Base-by-base conservation (phyloP, 345 rosid genomes). In the Lumnitzera littorea region DNA sequence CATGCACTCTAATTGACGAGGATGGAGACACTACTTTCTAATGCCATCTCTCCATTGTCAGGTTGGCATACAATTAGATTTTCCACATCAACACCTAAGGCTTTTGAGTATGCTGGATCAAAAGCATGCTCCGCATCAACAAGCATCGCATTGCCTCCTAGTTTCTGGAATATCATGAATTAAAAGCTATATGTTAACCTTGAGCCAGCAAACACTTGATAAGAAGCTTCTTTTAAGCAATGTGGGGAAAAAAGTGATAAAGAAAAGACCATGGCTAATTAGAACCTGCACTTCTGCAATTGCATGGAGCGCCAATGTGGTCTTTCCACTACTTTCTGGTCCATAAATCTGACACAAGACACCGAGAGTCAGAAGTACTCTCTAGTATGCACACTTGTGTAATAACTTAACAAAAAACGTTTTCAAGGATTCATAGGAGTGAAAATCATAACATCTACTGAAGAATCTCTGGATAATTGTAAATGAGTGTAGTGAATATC, bases 101-200 rank as follows among this genome's bases (percentile, higher is more conserved):
- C 87, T 79, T 86, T 91, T 56, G 98, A 91, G 76, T 91, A 91
- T 29, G 98, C 65, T 48, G 96, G 96, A 78, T 92, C 98, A 80
- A 92, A 92, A 68, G 98, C 98, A 67, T 92, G 98, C 79, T 92
- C 98, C 56, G 98, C 98, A 76, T 89, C 96, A 73, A 92, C 96
- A 74, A 89, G 98, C 96, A 89, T 92, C 15, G 98, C 96, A 70
- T 87, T 87, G 77, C 98, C 96, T 60, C 98, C 98, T 61, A 80
- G 76, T 67, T 80, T 92, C 98, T 92, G 96, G 72, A 78, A 9
- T 58, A 58, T 54, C 23, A 70, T 25, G 27, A 72, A 24, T 64
- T 46, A 69, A 72, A 48, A 48, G 31, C 14, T 57, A 56, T 66
- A 24, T 57, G 16, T 4, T 49, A 51, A 13, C 53, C 50, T 56